Conservation (phyloP, 2,329 filamentous ascomycete genomes). For the Thermoascus crustaceus region DNA sequence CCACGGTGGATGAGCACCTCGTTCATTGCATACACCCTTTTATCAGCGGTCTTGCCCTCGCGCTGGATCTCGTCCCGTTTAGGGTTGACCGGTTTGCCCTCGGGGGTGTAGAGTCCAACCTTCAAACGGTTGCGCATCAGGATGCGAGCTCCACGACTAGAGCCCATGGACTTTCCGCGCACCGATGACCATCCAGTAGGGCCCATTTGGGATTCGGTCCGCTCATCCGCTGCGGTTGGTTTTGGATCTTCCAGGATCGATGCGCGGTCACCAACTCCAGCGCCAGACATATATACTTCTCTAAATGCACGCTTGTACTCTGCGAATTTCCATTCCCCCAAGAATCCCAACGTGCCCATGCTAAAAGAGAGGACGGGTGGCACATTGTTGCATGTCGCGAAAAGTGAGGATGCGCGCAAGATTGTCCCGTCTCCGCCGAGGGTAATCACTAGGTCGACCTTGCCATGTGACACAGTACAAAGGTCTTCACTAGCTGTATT, state of each 20-base stretch:
- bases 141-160: constrained; percentile 65
- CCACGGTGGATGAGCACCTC: constrained; percentile 92
- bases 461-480: constrained; percentile 55
- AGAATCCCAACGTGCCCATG: constrained; percentile 91
- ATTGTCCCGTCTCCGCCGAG: constrained; percentile 92
- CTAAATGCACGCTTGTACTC: constrained; percentile 89
- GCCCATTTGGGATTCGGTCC: constrained; percentile 20
- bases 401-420: constrained; percentile 74
- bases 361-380: constrained; percentile 91
- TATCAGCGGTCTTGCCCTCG: constrained; percentile 21
- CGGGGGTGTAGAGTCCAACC: constrained; percentile 70
- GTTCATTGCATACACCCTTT: constrained; percentile 69
- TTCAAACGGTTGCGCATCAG: constrained; percentile 79
- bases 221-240: constrained; percentile 18
- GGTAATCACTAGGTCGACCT: constrained; percentile 81
- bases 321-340: constrained; percentile 92
- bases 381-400: constrained; percentile 70
- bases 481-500: constrained; percentile 24
- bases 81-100: constrained; percentile 43
- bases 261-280: constrained; percentile 42
- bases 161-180: constrained; percentile 73
- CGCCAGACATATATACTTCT: constrained; percentile 81
- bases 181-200: constrained; percentile 61
- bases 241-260: constrained; percentile 37
- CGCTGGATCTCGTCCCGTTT: constrained; percentile 42